Conservation (phyloP, 768 basidiomycete species). For the Suillus sp. region DNA sequence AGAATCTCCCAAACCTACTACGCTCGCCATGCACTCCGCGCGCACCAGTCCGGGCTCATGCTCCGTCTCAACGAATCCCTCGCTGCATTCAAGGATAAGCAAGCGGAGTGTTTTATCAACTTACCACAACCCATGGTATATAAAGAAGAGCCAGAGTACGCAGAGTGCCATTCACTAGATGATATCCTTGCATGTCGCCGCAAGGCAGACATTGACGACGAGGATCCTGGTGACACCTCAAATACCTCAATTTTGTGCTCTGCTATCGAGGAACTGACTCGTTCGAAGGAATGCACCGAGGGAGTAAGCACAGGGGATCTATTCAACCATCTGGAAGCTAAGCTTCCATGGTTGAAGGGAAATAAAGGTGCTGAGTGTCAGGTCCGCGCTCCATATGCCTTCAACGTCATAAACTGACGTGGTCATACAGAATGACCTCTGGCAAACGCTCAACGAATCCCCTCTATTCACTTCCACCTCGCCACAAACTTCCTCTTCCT, state of each 20-base stretch:
- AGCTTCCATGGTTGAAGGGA: slow-evolving; percentile 58
- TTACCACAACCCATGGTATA: slow-evolving; percentile 57
- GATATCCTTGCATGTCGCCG: slow-evolving; percentile 32
- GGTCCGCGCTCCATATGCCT: slow-evolving; percentile 39
- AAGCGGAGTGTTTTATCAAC: slow-evolving; percentile 54
- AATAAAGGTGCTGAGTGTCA: slow-evolving; percentile 55
- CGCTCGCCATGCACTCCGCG: slow-evolving; percentile 61
- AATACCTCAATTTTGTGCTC: slow-evolving; percentile 63
- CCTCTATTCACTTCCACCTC: slow-evolving; percentile 50
- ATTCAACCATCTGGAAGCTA: slow-evolving; percentile 57
- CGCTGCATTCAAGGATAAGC: slow-evolving; percentile 54
- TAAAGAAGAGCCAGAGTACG: slow-evolving; percentile 49
- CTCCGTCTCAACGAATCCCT: slow-evolving; percentile 57
- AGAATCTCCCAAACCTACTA: slow-evolving; percentile 57
- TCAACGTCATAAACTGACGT: slow-evolving; percentile 9
- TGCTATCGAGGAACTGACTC: slow-evolving; percentile 52
- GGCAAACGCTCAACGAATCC: slow-evolving; percentile 55
- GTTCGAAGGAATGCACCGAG: slow-evolving; percentile 35
- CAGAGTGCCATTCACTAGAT: slow-evolving; percentile 47
- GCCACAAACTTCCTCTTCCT: slow-evolving; percentile 15
- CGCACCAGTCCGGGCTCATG: slow-evolving; percentile 62
- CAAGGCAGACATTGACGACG: slow-evolving; percentile 10
- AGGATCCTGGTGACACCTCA: slow-evolving; percentile 39
- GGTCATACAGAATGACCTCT: slow-evolving; percentile 48
- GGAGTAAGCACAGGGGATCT: slow-evolving; percentile 59